These are phyloP conservation scores for Nemania diffusa DNA, from an alignment of 2,329 filamentous ascomycete species.

Conservation along the genomic window DNA sequence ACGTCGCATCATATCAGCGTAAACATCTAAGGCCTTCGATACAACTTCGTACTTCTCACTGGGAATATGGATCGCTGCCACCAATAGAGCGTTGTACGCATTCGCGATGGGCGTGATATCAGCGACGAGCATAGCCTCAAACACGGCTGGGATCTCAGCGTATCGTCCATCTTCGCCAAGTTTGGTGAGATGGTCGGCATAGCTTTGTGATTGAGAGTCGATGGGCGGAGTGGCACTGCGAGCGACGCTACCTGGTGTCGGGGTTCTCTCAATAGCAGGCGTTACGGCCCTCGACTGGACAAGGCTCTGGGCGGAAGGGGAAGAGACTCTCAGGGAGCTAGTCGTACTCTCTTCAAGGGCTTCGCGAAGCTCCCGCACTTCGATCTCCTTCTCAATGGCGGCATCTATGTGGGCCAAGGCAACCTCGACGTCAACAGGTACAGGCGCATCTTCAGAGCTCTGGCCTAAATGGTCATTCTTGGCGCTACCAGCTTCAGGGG, in stretches of 20 bases:
- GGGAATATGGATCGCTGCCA: conserved; percentile 85
- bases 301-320: conserved; percentile 53
- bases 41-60: conserved; percentile 83
- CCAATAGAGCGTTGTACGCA: conserved; percentile 92
- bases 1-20: conserved; percentile 93
- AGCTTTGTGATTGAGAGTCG: conserved; percentile 73
- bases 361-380: conserved; percentile 48
- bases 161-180: conserved; percentile 78
- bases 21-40: conserved; percentile 92
- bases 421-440: conserved; percentile 62
- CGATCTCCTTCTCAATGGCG: conserved; percentile 79
- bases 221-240: conserved; percentile 70
- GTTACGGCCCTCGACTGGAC: conserved; percentile 55
- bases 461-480: conserved; percentile 46
- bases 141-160: conserved; percentile 88
- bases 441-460: conserved; percentile 50
- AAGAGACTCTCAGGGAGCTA: conserved; percentile 52
- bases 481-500: conserved; percentile 57
- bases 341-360: conserved; percentile 44
- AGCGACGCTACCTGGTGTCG: conserved; percentile 58
- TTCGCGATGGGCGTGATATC: conserved; percentile 82
- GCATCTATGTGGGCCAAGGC: conserved; percentile 86
- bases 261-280: conserved; percentile 55
- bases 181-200: conserved; percentile 81
- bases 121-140: conserved; percentile 87